Evolutionary conservation across 257 asterid species (phyloP).

Genomic region (Scutellaria baicalensis): DNA sequence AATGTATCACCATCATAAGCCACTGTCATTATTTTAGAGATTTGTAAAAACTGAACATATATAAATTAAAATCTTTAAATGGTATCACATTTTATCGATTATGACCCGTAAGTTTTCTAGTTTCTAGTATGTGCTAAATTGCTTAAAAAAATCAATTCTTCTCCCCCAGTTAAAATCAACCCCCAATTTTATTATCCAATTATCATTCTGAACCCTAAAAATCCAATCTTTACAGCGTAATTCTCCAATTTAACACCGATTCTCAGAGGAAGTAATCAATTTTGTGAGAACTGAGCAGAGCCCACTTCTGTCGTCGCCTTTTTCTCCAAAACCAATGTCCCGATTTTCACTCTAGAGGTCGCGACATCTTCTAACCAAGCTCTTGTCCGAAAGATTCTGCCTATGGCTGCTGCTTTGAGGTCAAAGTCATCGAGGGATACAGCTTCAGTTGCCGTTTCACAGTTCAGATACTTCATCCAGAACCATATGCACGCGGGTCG

Average conservation of each 20-base stretch:
- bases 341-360: constrained; percentile 9
- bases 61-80: too few relatives aligned
- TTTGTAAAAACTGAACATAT: too few relatives aligned
- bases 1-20: too few relatives aligned
- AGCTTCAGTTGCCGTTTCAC: constrained; percentile 59
- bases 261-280: background rate
- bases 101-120: too few relatives aligned
- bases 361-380: constrained; percentile 6
- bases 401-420: constrained; percentile 87
- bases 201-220: constrained; percentile 20
- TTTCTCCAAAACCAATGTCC: constrained; percentile 12
- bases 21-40: too few relatives aligned
- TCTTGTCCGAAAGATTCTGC: constrained; percentile 24
- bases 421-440: constrained; percentile 69
- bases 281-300: background rate
- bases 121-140: too few relatives aligned
- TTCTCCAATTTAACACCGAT: background rate
- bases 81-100: too few relatives aligned
- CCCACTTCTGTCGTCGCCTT: background rate
- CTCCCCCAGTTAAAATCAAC: background rate
- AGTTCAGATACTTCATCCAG: constrained; percentile 65
- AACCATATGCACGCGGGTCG: constrained; percentile 59
- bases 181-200: background rate
- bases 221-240: constrained; percentile 14
- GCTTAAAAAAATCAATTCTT: background rate